These are phyloP conservation scores for Pythium utonaiense DNA, from an alignment of 352 stramenopile genomes.

Conservation along the genomic window DNA sequence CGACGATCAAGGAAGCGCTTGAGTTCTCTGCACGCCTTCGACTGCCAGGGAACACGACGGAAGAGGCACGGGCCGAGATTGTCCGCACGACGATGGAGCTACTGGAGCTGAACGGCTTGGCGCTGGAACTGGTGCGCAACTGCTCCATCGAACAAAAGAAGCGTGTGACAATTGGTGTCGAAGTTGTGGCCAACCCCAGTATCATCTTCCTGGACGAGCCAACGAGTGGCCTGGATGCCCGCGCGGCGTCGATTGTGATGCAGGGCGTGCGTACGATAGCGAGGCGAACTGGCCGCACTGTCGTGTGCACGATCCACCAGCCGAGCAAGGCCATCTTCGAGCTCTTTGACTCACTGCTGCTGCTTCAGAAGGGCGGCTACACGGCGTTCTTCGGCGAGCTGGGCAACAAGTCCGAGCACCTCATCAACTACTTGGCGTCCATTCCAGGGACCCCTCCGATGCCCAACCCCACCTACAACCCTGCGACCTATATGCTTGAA, in stretches of 20 bases:
- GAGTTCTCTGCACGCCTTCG: slow-evolving; percentile 18
- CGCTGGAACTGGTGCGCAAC: slow-evolving; percentile 57
- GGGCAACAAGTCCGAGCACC: slow-evolving; percentile 64
- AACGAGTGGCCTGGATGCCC: slow-evolving; percentile 84
- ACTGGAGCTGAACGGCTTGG: slow-evolving; percentile 44
- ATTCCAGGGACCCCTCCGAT: slow-evolving; percentile 74
- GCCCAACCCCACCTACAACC: slow-evolving; percentile 72
- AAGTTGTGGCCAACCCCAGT: slow-evolving; percentile 92
- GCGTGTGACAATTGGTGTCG: slow-evolving; percentile 89
- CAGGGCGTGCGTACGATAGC: slow-evolving; percentile 80
- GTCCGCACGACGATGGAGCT: slow-evolving; percentile 47
- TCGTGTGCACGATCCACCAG: slow-evolving; percentile 70
- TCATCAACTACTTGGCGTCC: slow-evolving; percentile 87
- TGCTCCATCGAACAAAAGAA: slow-evolving; percentile 90
- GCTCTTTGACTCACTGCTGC: slow-evolving; percentile 86
- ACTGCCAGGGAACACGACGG: slow-evolving; percentile 1
- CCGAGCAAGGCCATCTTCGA: slow-evolving; percentile 89
- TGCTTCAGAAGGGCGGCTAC: slow-evolving; percentile 64
- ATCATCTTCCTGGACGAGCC: slow-evolving; percentile 94
- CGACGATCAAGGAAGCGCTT: slow-evolving; percentile 26
- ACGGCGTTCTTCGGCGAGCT: slow-evolving; percentile 87
- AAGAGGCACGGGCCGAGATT: slow-evolving; percentile 21
- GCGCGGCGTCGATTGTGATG: slow-evolving; percentile 86
- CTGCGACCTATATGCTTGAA: slow-evolving; percentile 88
- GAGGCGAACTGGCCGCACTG: slow-evolving; percentile 70